Evolutionary conservation across 306 rosid genomes (phyloP), one percentile per base, ranked within the genome.

Genomic region (Boehmeria nivea): DNA sequence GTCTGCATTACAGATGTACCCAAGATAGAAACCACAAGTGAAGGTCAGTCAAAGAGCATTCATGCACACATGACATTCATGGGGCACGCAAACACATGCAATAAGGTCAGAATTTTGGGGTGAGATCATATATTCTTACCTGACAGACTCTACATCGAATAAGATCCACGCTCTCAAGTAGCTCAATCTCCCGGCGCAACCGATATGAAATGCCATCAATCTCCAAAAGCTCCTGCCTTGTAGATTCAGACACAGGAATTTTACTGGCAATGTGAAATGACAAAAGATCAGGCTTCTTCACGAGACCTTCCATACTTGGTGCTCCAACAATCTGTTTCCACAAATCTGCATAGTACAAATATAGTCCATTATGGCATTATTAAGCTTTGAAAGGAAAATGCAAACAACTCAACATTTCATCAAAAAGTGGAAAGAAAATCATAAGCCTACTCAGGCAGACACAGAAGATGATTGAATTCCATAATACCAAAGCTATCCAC

Each of bases 211-310:
- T 77, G 56, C 96, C 96, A 57, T 83, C 86, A 16, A 93, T 87
- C 61, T 87, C 96, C 75, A 93, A 67, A 59, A 93, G 99, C 61
- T 93, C 95, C 76, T 87, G 99, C 72, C 99, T 82, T 57, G 89
- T 85, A 67, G 89, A 83, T 72, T 83, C 95, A 47, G 99, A 93
- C 39, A 93, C 94, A 7, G 96, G 96, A 78, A 93, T 73, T 83
- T 93, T 93, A 74, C 96, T 85, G 47, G 96, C 99, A 4, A 93
- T 87, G 46, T 75, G 72, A 78, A 87, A 93, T 28, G 96, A 85
- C 69, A 93, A 79, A 59, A 75, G 68, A 65, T 62, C 95, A 37
- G 99, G 99, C 74, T 76, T 93, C 80, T 85, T 71, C 64, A 87
- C 51, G 51, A 87, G 79, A 67, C 67, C 70, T 71, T 93, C 96